Evolutionary conservation across 2,329 filamentous ascomycete genomes (phyloP), one percentile per base, ranked within the genome.

Genomic region (Pestalotiopsis fici): DNA sequence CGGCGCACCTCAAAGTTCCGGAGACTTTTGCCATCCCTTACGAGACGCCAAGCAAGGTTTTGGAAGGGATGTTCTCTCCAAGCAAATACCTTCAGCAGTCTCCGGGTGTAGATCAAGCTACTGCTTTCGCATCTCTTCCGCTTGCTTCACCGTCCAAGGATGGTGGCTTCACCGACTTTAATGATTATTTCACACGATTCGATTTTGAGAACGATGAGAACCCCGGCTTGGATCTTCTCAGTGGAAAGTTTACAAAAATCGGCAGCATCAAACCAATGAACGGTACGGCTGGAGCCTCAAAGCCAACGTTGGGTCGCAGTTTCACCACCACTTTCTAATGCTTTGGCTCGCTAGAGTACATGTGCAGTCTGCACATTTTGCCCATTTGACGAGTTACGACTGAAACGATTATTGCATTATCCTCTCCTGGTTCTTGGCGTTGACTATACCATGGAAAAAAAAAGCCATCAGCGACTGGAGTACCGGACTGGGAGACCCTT

Each of bases 221-320:
- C 68, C 80, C 86, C 15, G 88, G 86, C 1, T 85, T 94, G 63
- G 92, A 94, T 73, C 90, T 94, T 71, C 85, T 92, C 59, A 90
- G 93, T 74, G 57, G 57, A 60, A 91, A 91, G 11, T 94, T 94
- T 73, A 88, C 91, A 76, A 92, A 90, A 81, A 94, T 94, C 75
- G 91, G 91, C 59, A 81, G 83, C 59, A 82, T 76, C 70, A 81
- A 77, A 68, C 76, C 72, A 54, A 69, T 74, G 39, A 73, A 73
- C 67, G 70, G 71, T 71, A 66, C 75, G 65, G 74, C 75, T 59
- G 73, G 75, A 63, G 60, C 70, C 18, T 75, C 74, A 31, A 83
- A 81, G 71, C 79, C 80, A 56, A 70, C 69, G 56, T 69, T 80
- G 64, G 77, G 76, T 68, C 79, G 78, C 67, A 82, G 77, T 68